Evolutionary conservation across 2,329 filamentous ascomycete species (phyloP), one percentile per base, ranked within the genome.

Genomic region (Fusarium transvaalense): DNA sequence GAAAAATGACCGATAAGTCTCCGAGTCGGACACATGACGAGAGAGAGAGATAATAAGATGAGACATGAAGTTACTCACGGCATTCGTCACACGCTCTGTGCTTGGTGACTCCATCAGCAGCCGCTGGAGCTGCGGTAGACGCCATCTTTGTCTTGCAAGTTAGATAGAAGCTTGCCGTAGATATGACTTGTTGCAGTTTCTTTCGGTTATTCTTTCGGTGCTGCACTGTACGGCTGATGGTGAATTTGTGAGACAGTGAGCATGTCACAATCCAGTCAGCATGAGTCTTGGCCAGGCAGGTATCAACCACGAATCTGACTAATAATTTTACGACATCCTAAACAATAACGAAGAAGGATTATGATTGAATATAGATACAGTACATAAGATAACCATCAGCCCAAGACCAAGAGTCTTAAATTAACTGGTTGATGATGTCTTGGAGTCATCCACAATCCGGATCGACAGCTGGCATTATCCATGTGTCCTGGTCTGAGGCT

Each of bases 1-100:
- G 23, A 51, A 51, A 25, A 51, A 51, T 65, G 61, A 52, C 56
- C 53, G 59, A 77, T 74, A 76, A 75, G 71, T 75, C 66, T 71
- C 76, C 69, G 73, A 74, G 41, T 66, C 35, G 52, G 37, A 23
- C 38, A 39, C n/a, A 51, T 51, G 34, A 39, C 45, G 3, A 41
- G 9, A 23, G 39, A 64, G 21, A 47, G 27, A 21, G 21, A 47
- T n/a, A 21, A 15, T 42, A 37, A 41, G 39, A 47, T 41, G 61
- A 43, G 37, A 37, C 23, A 39, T 10, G 45, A 39, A 51, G 34
- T 19, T 32, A 83, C 87, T 78, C 83, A 91, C 89, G 84, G 78
- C 89, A 91, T 76, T 90, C 88, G 76, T 91, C 89, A 77, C 89
- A 91, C 64, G 88, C 88, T 47, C 87, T 83, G 66, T 86, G 87